Percentiles rank a stretch among this genome's conserved stretches.
These are phyloP conservation scores for Syncephalastrum racemosum DNA, from an alignment of 371 early-diverging fungal species.

Conservation along the genomic window DNA sequence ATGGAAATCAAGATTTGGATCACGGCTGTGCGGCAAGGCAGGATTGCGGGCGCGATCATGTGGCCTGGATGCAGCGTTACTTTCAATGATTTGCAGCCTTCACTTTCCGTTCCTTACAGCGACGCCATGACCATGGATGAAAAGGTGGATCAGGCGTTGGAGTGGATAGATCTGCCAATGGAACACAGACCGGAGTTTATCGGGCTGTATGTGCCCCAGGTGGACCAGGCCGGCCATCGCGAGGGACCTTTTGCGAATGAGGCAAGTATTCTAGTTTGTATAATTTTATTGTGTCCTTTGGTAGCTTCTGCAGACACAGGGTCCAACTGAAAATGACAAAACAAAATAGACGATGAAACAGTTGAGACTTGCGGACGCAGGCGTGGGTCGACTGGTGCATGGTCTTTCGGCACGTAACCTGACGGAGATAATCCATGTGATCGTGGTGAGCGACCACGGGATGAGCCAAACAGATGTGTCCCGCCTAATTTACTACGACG, in stretches of 20 bases:
- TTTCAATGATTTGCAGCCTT: conserved; percentile 51
- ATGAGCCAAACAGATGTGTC: conserved; percentile 70
- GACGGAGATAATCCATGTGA: conserved; percentile 73
- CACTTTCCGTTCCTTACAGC: conserved; percentile 62
- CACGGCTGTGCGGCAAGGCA: conserved; percentile 73
- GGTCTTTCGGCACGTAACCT: conserved; percentile 62
- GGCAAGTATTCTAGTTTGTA: conserved; percentile 25
- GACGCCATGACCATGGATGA: conserved; percentile 48
- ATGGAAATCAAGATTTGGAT: conserved; percentile 76
- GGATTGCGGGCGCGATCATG: conserved; percentile 75
- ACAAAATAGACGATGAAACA: conserved; percentile 29
- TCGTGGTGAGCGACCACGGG: conserved; percentile 94
- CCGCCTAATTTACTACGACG: conserved; percentile 72
- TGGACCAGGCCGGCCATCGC: conserved; percentile 83
- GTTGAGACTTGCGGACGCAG: conserved; percentile 59
- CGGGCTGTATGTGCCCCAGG: conserved; percentile 76
- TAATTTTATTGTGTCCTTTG: conserved; percentile 7
- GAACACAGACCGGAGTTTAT: conserved; percentile 75
- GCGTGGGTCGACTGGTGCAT: conserved; percentile 61
- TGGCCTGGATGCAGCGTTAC: conserved; percentile 85
- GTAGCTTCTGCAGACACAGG: conserved; percentile 54
- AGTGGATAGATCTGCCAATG: conserved; percentile 80
- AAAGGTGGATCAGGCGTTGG: conserved; percentile 65
- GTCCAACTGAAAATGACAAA: conserved; percentile 22
- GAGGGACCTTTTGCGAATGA: conserved; percentile 74